Percentiles rank a stretch among this genome's conserved stretches.
Evolutionary conservation across 495 filamentous ascomycete genomes (phyloP).

Genomic region (Penicillium canariense): DNA sequence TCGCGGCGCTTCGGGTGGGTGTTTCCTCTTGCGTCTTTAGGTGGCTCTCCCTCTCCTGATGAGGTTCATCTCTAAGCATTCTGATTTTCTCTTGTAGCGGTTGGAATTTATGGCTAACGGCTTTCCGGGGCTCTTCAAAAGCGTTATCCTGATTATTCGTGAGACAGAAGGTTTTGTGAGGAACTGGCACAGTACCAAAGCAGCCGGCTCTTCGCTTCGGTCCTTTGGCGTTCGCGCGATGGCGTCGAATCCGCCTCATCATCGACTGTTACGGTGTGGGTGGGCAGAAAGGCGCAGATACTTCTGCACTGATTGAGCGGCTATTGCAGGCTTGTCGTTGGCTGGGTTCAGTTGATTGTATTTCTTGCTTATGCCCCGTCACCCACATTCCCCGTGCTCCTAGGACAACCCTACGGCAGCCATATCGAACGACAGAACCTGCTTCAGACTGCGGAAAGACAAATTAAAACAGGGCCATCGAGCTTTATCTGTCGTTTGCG

Average conservation of each 20-base stretch:
- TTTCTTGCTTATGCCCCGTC: too few species aligned
- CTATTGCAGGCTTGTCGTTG: too few species aligned
- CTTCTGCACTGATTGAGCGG: too few species aligned
- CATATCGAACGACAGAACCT: too few species aligned
- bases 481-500: too few species aligned
- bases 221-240: slow-evolving; percentile 8
- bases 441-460: too few species aligned
- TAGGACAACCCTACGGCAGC: too few species aligned
- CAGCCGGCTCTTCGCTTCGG: slow-evolving; percentile 4
- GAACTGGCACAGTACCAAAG: slow-evolving; percentile 6
- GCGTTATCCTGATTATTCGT: slow-evolving; percentile 5
- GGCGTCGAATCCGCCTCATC: not conserved
- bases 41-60: slow-evolving; percentile 9
- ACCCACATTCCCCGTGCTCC: too few species aligned
- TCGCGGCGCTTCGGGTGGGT: too few species aligned
- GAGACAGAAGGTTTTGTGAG: not conserved
- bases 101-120: slow-evolving; percentile 1
- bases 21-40: slow-evolving; percentile 4
- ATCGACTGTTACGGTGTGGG: not conserved
- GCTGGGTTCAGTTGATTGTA: too few species aligned
- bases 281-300: too few species aligned
- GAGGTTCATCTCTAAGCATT: slow-evolving; percentile 11
- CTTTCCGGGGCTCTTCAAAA: not conserved
- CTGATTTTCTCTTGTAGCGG: slow-evolving; percentile 6
- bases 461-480: too few species aligned